phyloP scores from a whole-genome alignment of 2,329 filamentous ascomycete genomes.

The Aureobasidium namibiae region DNA sequence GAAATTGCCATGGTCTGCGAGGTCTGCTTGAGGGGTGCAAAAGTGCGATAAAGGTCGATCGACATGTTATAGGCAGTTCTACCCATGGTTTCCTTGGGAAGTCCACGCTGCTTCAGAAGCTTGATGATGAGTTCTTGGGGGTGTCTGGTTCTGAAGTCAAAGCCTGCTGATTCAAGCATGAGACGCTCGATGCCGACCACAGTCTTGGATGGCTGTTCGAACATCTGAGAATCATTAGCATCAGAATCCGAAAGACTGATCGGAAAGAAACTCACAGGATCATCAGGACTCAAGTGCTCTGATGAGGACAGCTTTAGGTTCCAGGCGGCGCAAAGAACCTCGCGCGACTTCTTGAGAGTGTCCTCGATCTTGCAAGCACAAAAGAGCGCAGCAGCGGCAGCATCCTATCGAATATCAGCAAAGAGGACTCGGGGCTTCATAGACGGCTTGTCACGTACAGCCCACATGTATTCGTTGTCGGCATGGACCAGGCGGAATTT shows the following conservation, averaged over 20 bases:
- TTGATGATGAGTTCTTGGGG: constrained; percentile 82
- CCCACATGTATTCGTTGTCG: constrained; percentile 76
- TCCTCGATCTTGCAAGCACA: constrained; percentile 97
- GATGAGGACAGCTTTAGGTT: constrained; percentile 63
- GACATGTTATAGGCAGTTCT: constrained; percentile 71
- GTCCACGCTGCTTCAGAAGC: constrained; percentile 34
- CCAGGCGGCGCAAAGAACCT: constrained; percentile 84
- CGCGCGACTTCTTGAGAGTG: constrained; percentile 90
- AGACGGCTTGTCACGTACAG: constrained; percentile 28
- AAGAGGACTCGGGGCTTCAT: not conserved
- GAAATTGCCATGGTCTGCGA: constrained; percentile 78
- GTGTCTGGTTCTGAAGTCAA: constrained; percentile 86
- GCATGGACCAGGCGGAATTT: constrained; percentile 80
- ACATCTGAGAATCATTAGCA: constrained; percentile 47
- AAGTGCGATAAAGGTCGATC: constrained; percentile 87
- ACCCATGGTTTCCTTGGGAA: constrained; percentile 40
- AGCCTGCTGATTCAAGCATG: constrained; percentile 85
- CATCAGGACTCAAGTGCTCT: constrained; percentile 67
- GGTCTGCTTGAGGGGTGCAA: constrained; percentile 82
- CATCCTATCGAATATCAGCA: constrained; percentile 50
- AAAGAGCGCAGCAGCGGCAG: constrained; percentile 78
- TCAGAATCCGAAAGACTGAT: no score
- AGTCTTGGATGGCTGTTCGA: constrained; percentile 69
- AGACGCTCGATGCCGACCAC: constrained; percentile 86
- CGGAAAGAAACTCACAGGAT: constrained; percentile 51